These are phyloP conservation scores for Metschnikowia proteae DNA, from an alignment of 805 yeast genomes.

Conservation along the genomic window DNA sequence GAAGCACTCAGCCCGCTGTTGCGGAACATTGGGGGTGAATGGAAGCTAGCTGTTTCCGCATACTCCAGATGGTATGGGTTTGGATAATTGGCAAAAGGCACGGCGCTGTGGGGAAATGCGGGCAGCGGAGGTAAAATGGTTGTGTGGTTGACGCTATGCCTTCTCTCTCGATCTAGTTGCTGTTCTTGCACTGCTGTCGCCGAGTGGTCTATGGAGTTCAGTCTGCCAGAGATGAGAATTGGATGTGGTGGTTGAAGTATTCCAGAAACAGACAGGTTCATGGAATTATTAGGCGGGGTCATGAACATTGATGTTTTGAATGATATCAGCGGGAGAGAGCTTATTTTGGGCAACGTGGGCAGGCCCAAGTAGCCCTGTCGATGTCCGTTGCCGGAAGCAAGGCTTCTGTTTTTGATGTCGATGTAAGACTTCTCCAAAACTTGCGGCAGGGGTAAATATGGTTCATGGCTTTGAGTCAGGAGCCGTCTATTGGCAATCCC, in stretches of 20 bases:
- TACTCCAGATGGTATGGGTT: not conserved
- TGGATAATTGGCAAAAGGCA: not conserved
- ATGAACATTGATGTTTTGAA: conserved; percentile 42
- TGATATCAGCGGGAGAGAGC: conserved; percentile 31
- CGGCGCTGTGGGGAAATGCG: not conserved
- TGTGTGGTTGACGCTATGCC: conserved; percentile 5
- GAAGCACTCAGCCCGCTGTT: not conserved
- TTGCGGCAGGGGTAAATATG: not conserved
- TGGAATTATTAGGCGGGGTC: not conserved
- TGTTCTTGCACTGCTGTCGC: not conserved
- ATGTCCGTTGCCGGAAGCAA: not conserved
- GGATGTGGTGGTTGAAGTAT: not conserved
- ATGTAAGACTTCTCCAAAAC: conserved; percentile 1
- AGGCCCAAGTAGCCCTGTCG: not conserved
- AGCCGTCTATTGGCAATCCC: not conserved
- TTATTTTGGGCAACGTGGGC: conserved; percentile 16
- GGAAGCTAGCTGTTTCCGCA: not conserved
- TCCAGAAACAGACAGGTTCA: not conserved
- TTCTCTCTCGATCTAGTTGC: conserved; percentile 8
- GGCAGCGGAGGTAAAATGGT: conserved; percentile 5
- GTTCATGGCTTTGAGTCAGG: not conserved
- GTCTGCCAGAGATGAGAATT: not conserved
- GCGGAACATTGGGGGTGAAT: not conserved
- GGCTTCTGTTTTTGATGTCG: conserved; percentile 1
- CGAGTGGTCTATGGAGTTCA: conserved; percentile 8